These are phyloP conservation scores for Sporothrix protearum DNA, from an alignment of 2,329 filamentous ascomycete species.

Conservation along the genomic window DNA sequence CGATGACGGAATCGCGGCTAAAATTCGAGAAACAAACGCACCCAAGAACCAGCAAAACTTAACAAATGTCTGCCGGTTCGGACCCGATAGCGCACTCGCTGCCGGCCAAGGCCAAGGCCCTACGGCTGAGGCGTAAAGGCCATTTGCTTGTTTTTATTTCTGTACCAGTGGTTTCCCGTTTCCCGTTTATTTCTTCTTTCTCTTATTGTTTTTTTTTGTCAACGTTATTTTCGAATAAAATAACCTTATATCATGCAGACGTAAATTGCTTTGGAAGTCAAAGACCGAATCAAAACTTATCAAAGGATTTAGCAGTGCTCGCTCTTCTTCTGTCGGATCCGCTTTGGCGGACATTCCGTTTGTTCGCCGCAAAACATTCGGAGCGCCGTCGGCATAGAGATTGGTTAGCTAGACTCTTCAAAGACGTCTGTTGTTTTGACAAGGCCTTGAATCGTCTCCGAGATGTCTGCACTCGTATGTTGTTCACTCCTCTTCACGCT, in stretches of 20 bases:
- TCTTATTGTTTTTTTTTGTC: not conserved
- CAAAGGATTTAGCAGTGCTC: too few species aligned
- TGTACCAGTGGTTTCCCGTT: not conserved
- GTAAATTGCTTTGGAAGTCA: too few species aligned
- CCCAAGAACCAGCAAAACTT: not conserved
- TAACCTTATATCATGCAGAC: too few species aligned
- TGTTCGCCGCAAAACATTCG: not conserved
- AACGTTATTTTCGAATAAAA: too few species aligned
- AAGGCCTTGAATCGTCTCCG: not conserved
- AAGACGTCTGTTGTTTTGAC: not conserved
- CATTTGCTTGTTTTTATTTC: not conserved
- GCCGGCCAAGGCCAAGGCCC: not conserved
- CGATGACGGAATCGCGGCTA: not conserved
- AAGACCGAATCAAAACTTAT: too few species aligned
- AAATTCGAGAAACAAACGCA: not conserved
- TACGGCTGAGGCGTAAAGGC: not conserved
- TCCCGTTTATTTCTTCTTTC: not conserved
- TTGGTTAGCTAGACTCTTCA: too few species aligned
- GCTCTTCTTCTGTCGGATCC: not conserved
- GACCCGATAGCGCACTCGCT: not conserved
- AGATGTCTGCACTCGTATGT: not conserved
- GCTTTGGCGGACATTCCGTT: conserved; percentile 1
- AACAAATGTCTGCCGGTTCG: not conserved
- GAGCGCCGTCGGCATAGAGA: not conserved
- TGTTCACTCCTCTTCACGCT: not conserved